Percentiles rank a stretch among this genome's conserved stretches.
phyloP scores from a whole-genome alignment of 1,139 yeast genomes.

The Meyerozyma sp. region DNA sequence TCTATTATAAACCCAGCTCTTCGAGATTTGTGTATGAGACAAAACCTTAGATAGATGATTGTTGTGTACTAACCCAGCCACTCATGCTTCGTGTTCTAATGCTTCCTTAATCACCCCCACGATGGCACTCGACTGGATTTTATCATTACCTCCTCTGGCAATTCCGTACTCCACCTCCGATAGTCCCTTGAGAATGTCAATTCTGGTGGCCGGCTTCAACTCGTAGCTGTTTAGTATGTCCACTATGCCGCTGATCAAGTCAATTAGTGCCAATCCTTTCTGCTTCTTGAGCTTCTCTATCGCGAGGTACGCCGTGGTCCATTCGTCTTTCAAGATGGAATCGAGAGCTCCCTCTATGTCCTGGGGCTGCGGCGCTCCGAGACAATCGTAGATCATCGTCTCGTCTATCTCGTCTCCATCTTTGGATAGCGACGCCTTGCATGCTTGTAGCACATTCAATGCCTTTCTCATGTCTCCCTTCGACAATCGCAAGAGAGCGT shows the following conservation, averaged over 20 bases:
- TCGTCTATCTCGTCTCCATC: conserved; percentile 46
- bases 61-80: neutral
- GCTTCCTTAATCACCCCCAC: conserved; percentile 80
- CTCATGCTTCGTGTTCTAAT: conserved; percentile 24
- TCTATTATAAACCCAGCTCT: conserved; percentile 4
- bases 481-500: conserved; percentile 63
- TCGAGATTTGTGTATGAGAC: conserved; percentile 3
- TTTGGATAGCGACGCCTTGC: conserved; percentile 67
- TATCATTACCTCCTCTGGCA: conserved; percentile 88
- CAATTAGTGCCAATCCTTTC: conserved; percentile 87
- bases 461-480: conserved; percentile 97
- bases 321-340: conserved; percentile 77
- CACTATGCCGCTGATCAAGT: conserved; percentile 71
- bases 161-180: conserved; percentile 89
- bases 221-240: conserved; percentile 64
- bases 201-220: conserved; percentile 56
- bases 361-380: conserved; percentile 91
- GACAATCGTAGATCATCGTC: conserved; percentile 83
- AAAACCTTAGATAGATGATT: conserved; percentile 2
- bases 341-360: conserved; percentile 74
- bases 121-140: conserved; percentile 83
- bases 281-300: conserved; percentile 55
- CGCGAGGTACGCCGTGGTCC: conserved; percentile 73
- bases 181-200: conserved; percentile 59
- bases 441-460: conserved; percentile 88